Base-by-base conservation (phyloP, 345 rosid species). In the Eucalyptus tenuipes region DNA sequence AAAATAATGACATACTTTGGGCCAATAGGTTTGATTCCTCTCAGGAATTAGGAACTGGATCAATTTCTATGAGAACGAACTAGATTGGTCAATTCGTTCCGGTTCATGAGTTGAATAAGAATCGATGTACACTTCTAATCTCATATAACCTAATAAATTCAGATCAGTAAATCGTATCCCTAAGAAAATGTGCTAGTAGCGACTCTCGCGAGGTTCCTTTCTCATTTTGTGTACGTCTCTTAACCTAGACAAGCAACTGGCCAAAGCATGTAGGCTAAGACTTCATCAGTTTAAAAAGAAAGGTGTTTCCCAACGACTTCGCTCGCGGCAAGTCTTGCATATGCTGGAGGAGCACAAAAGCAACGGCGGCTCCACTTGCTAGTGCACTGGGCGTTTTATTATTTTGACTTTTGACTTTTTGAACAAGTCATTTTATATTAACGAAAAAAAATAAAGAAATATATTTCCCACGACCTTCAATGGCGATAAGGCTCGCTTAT, bases 1-100 rank as follows among this genome's bases (percentile, higher is more conserved):
- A 59, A 59, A 27, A 59, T 59, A 27, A 59, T 59, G 12, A 27
- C n/a, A 27, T 27, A 27, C 66, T 59, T 12, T 1, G 13, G 3
- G 66, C 3, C 66, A 8, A 3, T 8, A 7, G 57, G 25, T 52
- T 52, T 52, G 66, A 59, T 59, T 59, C 66, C 31, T 61, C 20
- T 15, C 0, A 2, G 2, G 18, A 64, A 64, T 15, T n/a, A n/a
- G 18, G 75, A n/a, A 14, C 4, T 0, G 0, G 2, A 37, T 0
- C 14, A 1, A 71, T 33, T 33, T 71, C 1, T 6, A 13, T 4
- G 1, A 10, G 13, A 68, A 33, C 4, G 0, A 33, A 20, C 25
- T 5, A 9, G 10, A 71, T 0, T 8, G 7, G 3, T 22, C 2
- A 29, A 2, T 59, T 59, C 1, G 1, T 6, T 59, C 7, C 8